phyloP scores from a whole-genome alignment of 257 asterid species.

The Solanum etuberosum region DNA sequence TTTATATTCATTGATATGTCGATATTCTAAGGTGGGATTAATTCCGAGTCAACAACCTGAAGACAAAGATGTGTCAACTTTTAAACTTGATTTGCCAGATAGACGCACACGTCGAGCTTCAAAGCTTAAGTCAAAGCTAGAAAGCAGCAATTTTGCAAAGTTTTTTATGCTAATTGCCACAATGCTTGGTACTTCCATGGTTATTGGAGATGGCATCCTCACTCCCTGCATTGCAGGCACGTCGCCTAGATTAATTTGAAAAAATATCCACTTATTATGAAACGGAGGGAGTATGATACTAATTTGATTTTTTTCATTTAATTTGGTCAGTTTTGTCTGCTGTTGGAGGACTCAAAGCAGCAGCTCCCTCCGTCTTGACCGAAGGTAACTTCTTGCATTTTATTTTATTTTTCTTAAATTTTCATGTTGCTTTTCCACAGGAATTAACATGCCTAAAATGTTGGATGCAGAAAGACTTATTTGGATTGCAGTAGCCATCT shows the following conservation, averaged over 20 bases:
- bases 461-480: conserved; percentile 35
- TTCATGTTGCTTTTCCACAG: not conserved
- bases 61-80: conserved; percentile 41
- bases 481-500: conserved; percentile 38
- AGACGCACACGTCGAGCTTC: conserved; percentile 20
- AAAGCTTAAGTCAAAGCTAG: conserved; percentile 24
- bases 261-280: not conserved
- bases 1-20: conserved; percentile 50
- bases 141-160: conserved; percentile 25
- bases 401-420: not conserved
- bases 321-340: not conserved
- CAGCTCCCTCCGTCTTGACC: not conserved
- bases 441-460: not conserved
- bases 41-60: conserved; percentile 43
- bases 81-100: conserved; percentile 23
- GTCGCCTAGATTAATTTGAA: not conserved
- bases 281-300: not conserved
- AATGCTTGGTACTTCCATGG: conserved; percentile 79
- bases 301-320: not conserved
- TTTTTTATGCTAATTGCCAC: conserved; percentile 30
- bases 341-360: not conserved
- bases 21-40: conserved; percentile 46
- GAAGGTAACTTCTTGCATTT: not conserved
- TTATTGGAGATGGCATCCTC: conserved; percentile 72
- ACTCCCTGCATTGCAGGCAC: conserved; percentile 24